These are phyloP conservation scores for Sanghuangporus sanghuang DNA, from an alignment of 1,284 basidiomycete genomes.

Conservation along the genomic window DNA sequence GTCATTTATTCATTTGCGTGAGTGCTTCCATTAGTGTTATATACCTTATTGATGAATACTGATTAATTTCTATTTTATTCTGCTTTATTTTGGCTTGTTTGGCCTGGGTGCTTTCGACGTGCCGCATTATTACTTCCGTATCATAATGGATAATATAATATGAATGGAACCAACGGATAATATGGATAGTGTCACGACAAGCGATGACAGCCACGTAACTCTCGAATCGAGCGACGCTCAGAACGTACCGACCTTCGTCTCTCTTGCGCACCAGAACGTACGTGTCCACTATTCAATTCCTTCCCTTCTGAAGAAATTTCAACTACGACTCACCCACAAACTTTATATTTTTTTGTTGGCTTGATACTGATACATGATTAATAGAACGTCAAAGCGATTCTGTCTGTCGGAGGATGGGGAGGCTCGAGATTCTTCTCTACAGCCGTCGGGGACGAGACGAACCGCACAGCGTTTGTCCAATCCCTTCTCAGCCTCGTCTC, in stretches of 20 bases:
- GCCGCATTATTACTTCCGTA: not conserved
- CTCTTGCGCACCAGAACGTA: slow-evolving; percentile 49
- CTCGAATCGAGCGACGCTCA: slow-evolving; percentile 37
- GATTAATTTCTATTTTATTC: too few relatives aligned
- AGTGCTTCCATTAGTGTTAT: too few relatives aligned
- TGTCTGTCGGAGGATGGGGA: slow-evolving; percentile 87
- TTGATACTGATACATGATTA: slow-evolving; percentile 20
- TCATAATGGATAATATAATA: not conserved
- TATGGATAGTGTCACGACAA: slow-evolving; percentile 34
- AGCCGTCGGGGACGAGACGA: slow-evolving; percentile 54
- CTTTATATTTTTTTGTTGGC: too few relatives aligned
- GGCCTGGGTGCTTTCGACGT: not conserved
- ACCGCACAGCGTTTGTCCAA: slow-evolving; percentile 63
- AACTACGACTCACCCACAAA: too few relatives aligned
- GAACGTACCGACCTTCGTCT: slow-evolving; percentile 48
- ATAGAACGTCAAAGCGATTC: slow-evolving; percentile 63
- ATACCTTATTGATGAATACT: too few relatives aligned
- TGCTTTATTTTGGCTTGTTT: too few relatives aligned
- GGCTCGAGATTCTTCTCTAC: slow-evolving; percentile 77
- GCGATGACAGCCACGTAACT: slow-evolving; percentile 36
- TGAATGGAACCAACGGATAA: not conserved
- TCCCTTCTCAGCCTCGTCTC: slow-evolving; percentile 58
- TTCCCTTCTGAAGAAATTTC: too few relatives aligned
- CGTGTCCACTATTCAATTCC: too few relatives aligned
- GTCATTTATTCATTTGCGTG: slow-evolving; percentile 63